A percentile compares a stretch with the other conserved stretches of the same genome.
These are phyloP conservation scores for Stagonosporopsis tanaceti DNA, from an alignment of 2,329 filamentous ascomycete genomes.

Conservation along the genomic window DNA sequence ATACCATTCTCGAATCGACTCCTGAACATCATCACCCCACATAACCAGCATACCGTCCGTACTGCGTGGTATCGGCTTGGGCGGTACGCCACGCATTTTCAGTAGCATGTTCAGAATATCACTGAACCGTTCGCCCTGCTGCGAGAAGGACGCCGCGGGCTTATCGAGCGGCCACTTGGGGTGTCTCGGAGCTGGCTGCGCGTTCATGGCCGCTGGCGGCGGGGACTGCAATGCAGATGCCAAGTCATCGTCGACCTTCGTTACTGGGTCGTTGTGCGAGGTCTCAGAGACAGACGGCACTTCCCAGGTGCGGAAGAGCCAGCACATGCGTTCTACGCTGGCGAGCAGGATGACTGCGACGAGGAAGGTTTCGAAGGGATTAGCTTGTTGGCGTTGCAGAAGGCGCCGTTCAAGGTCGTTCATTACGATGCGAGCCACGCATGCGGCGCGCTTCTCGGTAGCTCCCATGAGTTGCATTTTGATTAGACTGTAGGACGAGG, in stretches of 20 bases:
- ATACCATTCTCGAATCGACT: conserved; percentile 48
- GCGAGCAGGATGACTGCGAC: conserved; percentile 65
- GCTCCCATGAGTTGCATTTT: conserved; percentile 63
- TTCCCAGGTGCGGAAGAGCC: conserved; percentile 64
- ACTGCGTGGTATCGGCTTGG: conserved; percentile 45
- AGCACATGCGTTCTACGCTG: conserved; percentile 67
- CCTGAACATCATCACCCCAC: conserved; percentile 43
- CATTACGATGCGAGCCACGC: conserved; percentile 63
- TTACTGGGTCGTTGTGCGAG: neutral
- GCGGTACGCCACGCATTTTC: conserved; percentile 62
- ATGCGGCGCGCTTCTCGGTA: conserved; percentile 62
- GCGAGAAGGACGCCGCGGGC: conserved; percentile 60
- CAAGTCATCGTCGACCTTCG: conserved; percentile 24
- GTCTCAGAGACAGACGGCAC: conserved; percentile 10
- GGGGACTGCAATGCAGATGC: conserved; percentile 35
- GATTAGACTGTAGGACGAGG: conserved; percentile 59
- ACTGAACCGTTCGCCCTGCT: conserved; percentile 66
- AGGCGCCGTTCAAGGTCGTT: conserved; percentile 68
- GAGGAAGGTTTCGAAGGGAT: conserved; percentile 67
- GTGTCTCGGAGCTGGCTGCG: conserved; percentile 24
- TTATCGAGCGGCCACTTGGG: conserved; percentile 63
- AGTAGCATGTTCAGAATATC: conserved; percentile 66
- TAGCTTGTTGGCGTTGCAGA: conserved; percentile 64
- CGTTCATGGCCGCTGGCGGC: conserved; percentile 12
- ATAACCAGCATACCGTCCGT: conserved; percentile 47